These are phyloP conservation scores for Metschnikowia drakensbergensis DNA, from an alignment of 805 yeast species.

Conservation along the genomic window DNA sequence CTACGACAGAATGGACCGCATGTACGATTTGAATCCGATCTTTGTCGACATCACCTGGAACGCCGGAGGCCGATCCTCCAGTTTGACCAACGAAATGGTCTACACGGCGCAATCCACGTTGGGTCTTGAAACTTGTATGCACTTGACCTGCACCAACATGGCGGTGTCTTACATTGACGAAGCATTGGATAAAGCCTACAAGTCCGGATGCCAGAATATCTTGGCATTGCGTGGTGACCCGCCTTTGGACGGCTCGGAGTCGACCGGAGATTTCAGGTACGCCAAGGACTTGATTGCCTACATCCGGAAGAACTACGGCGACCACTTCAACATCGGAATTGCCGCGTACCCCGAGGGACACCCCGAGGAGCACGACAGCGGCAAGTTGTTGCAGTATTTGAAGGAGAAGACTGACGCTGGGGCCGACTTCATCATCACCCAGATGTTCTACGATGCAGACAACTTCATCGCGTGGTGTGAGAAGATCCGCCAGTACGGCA, in stretches of 20 bases:
- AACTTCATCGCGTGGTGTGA: slow-evolving; percentile 80
- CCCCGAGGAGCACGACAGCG: slow-evolving; percentile 69
- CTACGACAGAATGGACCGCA: slow-evolving; percentile 95
- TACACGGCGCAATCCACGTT: slow-evolving; percentile 84
- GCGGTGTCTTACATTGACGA: slow-evolving; percentile 71
- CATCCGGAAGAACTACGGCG: slow-evolving; percentile 74
- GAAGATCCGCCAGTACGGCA: slow-evolving; percentile 63
- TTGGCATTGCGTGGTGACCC: slow-evolving; percentile 95
- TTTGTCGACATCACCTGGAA: slow-evolving; percentile 98
- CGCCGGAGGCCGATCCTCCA: slow-evolving; percentile 89
- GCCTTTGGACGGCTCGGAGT: slow-evolving; percentile 69
- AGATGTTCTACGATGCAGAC: slow-evolving; percentile 94
- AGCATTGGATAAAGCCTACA: slow-evolving; percentile 80
- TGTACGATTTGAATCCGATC: slow-evolving; percentile 87
- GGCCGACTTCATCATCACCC: slow-evolving; percentile 90
- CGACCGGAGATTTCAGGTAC: slow-evolving; percentile 79
- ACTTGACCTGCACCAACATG: slow-evolving; percentile 96
- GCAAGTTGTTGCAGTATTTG: slow-evolving; percentile 52
- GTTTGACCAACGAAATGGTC: slow-evolving; percentile 86
- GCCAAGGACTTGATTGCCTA: slow-evolving; percentile 83
- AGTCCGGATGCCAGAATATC: slow-evolving; percentile 92
- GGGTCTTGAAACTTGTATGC: slow-evolving; percentile 97
- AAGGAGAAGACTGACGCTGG: slow-evolving; percentile 92
- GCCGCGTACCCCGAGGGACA: slow-evolving; percentile 99
- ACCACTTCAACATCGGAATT: slow-evolving; percentile 90